Evolutionary conservation across 768 basidiomycete genomes (phyloP), one percentile per base, ranked within the genome.

Genomic region (Boletus rubropictus): DNA sequence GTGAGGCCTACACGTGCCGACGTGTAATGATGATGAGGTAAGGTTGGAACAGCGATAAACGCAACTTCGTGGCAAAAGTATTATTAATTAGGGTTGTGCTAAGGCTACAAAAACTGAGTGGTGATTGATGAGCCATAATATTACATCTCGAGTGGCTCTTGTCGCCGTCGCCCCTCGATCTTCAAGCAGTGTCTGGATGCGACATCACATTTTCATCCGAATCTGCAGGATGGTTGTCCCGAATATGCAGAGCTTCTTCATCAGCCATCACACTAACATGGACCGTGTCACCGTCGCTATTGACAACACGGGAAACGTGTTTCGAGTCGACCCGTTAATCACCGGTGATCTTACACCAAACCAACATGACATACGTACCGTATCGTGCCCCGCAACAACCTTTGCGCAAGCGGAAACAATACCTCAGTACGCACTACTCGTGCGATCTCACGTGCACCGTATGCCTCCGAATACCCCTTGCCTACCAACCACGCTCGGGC

Each of bases 371-470:
- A 48, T 7, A 66, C 71, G 34, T 51, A 85, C 84, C 85, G 70
- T 50, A 95, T 82, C 4, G 83, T 86, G 0, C 92, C 92, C 36
- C 75, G 76, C 51, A 96, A 66, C 58, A 95, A 58, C 61, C 86
- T 86, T 62, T 81, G 80, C 0, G 92, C 91, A 17, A 95, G 70
- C 20, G 85, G 87, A 71, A 88, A 88, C 36, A 91, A 66, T 9
- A 96, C 84, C 55, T 86, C 80, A 42, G 83, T 84, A 42, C 88
- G 73, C 4, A 95, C 87, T 17, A 92, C 80, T n/a, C 92, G 71
- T 7, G 88, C 88, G 46, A 95, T 89, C 6, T 89, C 86, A 27
- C 92, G 75, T 0, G 92, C 92, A 20, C 92, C 92, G 63, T 93
- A 94, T 21, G 83, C 66, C 38, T 88, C 81, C 4, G 89, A 92